A percentile compares a stretch with the other conserved stretches of the same genome.
These are phyloP conservation scores for Skeletonema grethae DNA, from an alignment of 108 stramenopile genomes.

Conservation along the genomic window DNA sequence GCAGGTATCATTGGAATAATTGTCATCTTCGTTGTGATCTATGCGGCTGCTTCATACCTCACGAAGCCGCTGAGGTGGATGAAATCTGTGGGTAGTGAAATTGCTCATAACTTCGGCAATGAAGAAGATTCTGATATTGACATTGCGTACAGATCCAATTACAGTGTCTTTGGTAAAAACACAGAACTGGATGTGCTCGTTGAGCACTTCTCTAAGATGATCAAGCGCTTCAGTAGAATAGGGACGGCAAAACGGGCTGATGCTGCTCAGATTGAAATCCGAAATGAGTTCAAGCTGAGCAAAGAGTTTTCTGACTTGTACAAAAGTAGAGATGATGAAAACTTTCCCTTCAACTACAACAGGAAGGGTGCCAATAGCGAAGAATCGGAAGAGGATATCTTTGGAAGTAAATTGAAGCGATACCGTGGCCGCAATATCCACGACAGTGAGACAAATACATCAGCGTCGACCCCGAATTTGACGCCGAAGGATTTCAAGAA, in stretches of 20 bases:
- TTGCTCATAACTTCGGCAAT: conserved; percentile 46
- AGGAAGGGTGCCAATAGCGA: conserved; percentile 27
- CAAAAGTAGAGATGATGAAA: conserved; percentile 18
- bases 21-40: conserved; percentile 40
- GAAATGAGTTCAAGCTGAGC: conserved; percentile 5
- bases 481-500: background rate
- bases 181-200: conserved; percentile 55
- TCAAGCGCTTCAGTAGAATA: conserved; percentile 36
- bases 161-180: conserved; percentile 45
- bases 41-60: conserved; percentile 31
- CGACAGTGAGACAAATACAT: background rate
- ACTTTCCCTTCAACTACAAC: conserved; percentile 18
- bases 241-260: conserved; percentile 8
- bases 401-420: background rate
- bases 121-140: conserved; percentile 33
- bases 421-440: background rate
- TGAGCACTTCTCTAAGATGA: conserved; percentile 46
- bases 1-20: conserved; percentile 43
- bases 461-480: background rate
- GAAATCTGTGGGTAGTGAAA: conserved; percentile 34
- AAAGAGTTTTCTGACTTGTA: conserved; percentile 26
- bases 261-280: conserved; percentile 6
- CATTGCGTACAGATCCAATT: background rate
- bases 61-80: conserved; percentile 63
- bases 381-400: background rate